Conservation (phyloP, 805 yeast genomes). For the Teunomyces pallodes region DNA sequence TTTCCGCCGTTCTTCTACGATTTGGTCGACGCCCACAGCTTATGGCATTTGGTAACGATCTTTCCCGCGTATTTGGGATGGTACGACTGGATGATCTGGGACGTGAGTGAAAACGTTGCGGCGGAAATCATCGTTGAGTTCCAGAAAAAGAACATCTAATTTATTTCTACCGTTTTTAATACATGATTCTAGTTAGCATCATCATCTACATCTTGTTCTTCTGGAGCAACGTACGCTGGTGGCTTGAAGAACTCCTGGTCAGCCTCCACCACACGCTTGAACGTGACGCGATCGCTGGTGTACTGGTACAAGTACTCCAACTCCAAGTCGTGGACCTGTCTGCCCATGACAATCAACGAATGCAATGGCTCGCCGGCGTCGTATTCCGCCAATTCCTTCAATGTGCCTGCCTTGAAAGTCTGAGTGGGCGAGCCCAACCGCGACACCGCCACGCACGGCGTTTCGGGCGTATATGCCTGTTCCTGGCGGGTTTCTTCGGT, state of each 20-base stretch:
- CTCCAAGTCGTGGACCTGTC: slow-evolving; percentile 92
- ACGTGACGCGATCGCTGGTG: slow-evolving; percentile 57
- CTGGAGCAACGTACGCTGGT: slow-evolving; percentile 58
- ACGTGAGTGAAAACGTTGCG: slow-evolving; percentile 30
- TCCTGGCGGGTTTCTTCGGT: slow-evolving; percentile 77
- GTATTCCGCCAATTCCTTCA: slow-evolving; percentile 70
- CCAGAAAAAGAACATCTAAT: neutral
- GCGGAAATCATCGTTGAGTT: neutral
- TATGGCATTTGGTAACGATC: slow-evolving; percentile 91
- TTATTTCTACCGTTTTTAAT: neutral
- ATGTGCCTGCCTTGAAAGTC: slow-evolving; percentile 78
- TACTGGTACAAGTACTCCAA: slow-evolving; percentile 78
- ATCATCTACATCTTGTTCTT: slow-evolving; percentile 26
- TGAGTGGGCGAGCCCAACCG: slow-evolving; percentile 88
- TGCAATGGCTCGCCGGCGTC: slow-evolving; percentile 95
- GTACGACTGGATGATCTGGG: slow-evolving; percentile 49
- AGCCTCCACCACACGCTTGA: slow-evolving; percentile 36
- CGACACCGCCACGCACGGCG: slow-evolving; percentile 93
- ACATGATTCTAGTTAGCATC: neutral
- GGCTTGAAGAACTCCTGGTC: slow-evolving; percentile 76
- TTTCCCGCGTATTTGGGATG: slow-evolving; percentile 38
- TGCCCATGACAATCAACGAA: slow-evolving; percentile 84
- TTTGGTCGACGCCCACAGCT: slow-evolving; percentile 84
- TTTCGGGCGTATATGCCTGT: slow-evolving; percentile 75
- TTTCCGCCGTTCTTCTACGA: slow-evolving; percentile 66